Evolutionary conservation across 192 early-diverging fungal species (phyloP).

Genomic region (Backusella macrospora): DNA sequence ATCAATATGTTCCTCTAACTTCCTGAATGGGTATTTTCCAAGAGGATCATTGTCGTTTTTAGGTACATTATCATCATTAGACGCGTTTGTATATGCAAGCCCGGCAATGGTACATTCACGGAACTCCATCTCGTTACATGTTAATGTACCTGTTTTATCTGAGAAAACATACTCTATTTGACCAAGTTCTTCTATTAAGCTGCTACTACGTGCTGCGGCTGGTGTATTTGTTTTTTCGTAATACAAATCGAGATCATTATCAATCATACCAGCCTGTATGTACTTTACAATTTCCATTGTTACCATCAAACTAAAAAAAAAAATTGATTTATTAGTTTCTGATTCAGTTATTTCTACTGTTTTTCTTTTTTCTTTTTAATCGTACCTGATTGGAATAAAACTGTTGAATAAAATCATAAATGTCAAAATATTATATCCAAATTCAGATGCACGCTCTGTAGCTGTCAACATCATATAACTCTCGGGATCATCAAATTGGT

Average conservation of each 20-base stretch:
- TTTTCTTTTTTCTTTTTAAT: not conserved
- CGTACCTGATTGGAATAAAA: constrained; percentile 91
- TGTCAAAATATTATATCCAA: constrained; percentile 90
- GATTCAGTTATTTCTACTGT: constrained; percentile 37
- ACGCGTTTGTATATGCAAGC: constrained; percentile 80
- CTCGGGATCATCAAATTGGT: constrained; percentile 32
- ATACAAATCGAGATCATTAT: constrained; percentile 94
- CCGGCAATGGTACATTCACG: constrained; percentile 90
- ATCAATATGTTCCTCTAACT: constrained; percentile 59
- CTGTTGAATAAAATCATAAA: constrained; percentile 99
- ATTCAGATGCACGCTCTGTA: constrained; percentile 46
- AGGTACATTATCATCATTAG: constrained; percentile 83
- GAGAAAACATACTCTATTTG: constrained; percentile 82
- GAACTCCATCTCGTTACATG: constrained; percentile 65
- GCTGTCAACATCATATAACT: constrained; percentile 46
- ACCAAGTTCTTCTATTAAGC: constrained; percentile 91
- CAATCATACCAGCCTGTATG: constrained; percentile 85
- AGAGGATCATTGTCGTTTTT: constrained; percentile 61
- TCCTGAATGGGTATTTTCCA: constrained; percentile 63
- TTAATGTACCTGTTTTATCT: constrained; percentile 40
- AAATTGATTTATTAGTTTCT: constrained; percentile 22
- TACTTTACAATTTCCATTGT: constrained; percentile 99
- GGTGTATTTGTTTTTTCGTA: constrained; percentile 92
- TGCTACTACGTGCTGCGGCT: constrained; percentile 83
- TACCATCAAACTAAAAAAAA: constrained; percentile 83